These are phyloP conservation scores for Powellomyces hirtus DNA, from an alignment of 192 early-diverging fungal genomes.

Conservation along the genomic window DNA sequence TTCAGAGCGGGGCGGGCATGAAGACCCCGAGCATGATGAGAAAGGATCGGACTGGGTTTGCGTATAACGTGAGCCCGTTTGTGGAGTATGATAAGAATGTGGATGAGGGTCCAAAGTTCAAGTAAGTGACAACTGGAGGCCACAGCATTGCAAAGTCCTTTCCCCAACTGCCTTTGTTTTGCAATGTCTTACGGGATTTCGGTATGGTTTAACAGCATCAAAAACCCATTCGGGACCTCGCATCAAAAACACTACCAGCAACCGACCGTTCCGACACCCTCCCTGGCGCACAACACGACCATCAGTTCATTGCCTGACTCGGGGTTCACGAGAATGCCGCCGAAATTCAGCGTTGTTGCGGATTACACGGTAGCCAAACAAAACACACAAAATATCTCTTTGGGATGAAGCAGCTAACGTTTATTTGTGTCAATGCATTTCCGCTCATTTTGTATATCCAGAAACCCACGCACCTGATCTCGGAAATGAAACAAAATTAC, in stretches of 20 bases:
- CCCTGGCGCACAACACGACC: not conserved
- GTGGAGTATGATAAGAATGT: slow-evolving; percentile 46
- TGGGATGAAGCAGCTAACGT: no score
- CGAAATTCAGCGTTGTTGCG: slow-evolving; percentile 36
- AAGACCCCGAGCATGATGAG: slow-evolving; percentile 20
- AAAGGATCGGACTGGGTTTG: slow-evolving; percentile 45
- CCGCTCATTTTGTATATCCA: no score
- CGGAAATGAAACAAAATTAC: slow-evolving; percentile 26
- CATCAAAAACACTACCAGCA: slow-evolving; percentile 18
- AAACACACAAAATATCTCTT: no score
- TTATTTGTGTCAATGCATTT: no score
- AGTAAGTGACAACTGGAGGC: slow-evolving; percentile 9
- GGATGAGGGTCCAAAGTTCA: slow-evolving; percentile 41
- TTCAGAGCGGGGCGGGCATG: not conserved
- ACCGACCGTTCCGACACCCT: slow-evolving; percentile 1
- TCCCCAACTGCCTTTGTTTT: not conserved
- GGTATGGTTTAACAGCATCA: slow-evolving; percentile 19
- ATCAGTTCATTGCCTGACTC: slow-evolving; percentile 37
- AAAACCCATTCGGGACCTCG: slow-evolving; percentile 35
- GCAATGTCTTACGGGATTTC: not conserved
- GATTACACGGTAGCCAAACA: slow-evolving; percentile 41
- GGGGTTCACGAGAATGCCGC: slow-evolving; percentile 41
- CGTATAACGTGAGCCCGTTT: slow-evolving; percentile 40
- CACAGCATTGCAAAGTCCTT: not conserved
- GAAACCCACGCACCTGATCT: no score